Percentiles rank a stretch among this genome's conserved stretches.
Evolutionary conservation across 495 filamentous ascomycete genomes (phyloP).

Genomic region (Haplographium delicatum): DNA sequence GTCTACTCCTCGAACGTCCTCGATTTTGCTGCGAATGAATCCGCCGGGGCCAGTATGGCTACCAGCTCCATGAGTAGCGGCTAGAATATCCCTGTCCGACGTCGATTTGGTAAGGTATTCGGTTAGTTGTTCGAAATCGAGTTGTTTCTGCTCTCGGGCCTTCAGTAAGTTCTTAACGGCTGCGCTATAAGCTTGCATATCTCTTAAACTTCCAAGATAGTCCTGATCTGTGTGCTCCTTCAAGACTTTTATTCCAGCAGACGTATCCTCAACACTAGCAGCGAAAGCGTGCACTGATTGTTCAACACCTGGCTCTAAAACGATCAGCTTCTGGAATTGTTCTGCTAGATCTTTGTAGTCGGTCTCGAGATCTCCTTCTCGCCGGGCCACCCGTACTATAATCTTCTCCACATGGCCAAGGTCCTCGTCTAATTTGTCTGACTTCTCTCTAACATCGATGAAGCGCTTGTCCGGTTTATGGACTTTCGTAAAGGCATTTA

Average conservation of each 20-base stretch:
- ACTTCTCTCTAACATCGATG: conserved; percentile 87
- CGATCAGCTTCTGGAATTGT: conserved; percentile 89
- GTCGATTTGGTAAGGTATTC: conserved; percentile 91
- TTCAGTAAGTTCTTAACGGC: conserved; percentile 84
- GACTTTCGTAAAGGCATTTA: conserved; percentile 94
- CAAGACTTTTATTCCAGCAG: conserved; percentile 63
- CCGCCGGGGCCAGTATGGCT: conserved; percentile 66
- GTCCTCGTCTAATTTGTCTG: conserved; percentile 93
- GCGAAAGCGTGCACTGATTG: conserved; percentile 77
- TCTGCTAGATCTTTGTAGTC: conserved; percentile 86
- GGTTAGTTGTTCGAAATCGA: conserved; percentile 92
- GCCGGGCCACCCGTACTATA: conserved; percentile 78
- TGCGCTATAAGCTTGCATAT: conserved; percentile 88
- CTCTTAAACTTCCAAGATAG: conserved; percentile 82
- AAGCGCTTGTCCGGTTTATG: conserved; percentile 94
- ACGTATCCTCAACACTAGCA: conserved; percentile 76
- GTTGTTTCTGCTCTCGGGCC: conserved; percentile 92
- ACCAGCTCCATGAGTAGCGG: conserved; percentile 55
- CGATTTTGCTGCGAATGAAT: conserved; percentile 93
- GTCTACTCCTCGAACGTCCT: conserved; percentile 94
- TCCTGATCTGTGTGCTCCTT: conserved; percentile 94
- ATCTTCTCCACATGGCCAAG: conserved; percentile 90
- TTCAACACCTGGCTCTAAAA: conserved; percentile 84
- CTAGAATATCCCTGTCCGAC: conserved; percentile 81
- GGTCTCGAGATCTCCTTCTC: conserved; percentile 81